A percentile compares a stretch with the other conserved stretches of the same genome.
phyloP scores from a whole-genome alignment of 768 basidiomycete genomes.

The Leccinum broughii region DNA sequence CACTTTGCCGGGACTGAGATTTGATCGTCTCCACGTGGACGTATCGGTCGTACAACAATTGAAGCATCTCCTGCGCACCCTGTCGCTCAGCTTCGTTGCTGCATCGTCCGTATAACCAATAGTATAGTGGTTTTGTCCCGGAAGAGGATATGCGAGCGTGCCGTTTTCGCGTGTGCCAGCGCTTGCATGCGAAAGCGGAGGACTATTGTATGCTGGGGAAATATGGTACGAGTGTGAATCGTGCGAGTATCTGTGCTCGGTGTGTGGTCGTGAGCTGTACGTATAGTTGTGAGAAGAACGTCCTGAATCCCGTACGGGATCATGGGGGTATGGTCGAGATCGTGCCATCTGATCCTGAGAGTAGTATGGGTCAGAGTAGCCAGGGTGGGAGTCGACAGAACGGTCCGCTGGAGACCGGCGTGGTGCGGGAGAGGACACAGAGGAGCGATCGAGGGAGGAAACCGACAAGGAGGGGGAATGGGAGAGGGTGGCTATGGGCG shows the following conservation, averaged over 20 bases:
- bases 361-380: conserved; percentile 41
- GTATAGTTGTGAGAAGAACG: conserved; percentile 39
- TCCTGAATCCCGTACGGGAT: conserved; percentile 33
- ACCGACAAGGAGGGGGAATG: conserved; percentile 64
- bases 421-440: conserved; percentile 58
- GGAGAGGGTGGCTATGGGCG: conserved; percentile 49
- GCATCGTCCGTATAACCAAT: conserved; percentile 73
- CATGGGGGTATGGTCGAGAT: conserved; percentile 35
- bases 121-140: conserved; percentile 39
- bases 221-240: conserved; percentile 35
- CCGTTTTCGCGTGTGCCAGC: conserved; percentile 25
- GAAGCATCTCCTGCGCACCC: conserved; percentile 76
- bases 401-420: conserved; percentile 41
- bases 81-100: conserved; percentile 75
- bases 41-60: conserved; percentile 87
- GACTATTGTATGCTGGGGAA: conserved; percentile 28
- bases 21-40: conserved; percentile 76
- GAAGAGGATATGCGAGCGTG: conserved; percentile 37
- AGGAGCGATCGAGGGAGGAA: conserved; percentile 59
- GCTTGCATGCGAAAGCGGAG: conserved; percentile 27
- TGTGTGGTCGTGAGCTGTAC: conserved; percentile 28
- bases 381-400: conserved; percentile 29
- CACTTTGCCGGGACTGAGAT: conserved; percentile 80
- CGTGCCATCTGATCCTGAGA: conserved; percentile 37
- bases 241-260: conserved; percentile 34